Evolutionary conservation across 345 rosid species (phyloP).

Genomic region (Luvunga scandens): DNA sequence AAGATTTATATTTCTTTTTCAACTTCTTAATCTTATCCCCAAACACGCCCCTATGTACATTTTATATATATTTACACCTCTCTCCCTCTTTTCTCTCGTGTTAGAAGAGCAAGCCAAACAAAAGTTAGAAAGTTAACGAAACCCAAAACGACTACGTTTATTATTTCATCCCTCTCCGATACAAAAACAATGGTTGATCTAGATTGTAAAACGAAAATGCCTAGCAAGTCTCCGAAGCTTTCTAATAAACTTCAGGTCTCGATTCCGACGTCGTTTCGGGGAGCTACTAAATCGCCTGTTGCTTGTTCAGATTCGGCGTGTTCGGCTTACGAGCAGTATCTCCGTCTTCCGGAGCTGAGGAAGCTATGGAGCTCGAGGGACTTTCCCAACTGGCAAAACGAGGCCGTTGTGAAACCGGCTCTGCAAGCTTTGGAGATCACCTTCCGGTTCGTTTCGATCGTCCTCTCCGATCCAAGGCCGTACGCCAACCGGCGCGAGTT

Average conservation of each 20-base stretch:
- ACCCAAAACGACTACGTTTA: not conserved
- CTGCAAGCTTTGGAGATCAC: conserved; percentile 83
- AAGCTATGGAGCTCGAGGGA: conserved; percentile 43
- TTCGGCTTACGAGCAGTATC: conserved; percentile 71
- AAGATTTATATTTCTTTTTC: not conserved
- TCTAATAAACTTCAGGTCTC: conserved; percentile 45
- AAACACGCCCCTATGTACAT: not conserved
- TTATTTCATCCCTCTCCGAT: not conserved
- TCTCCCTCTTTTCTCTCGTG: not conserved
- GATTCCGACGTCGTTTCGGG: conserved; percentile 30
- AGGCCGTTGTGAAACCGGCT: conserved; percentile 63
- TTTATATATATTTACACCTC: not conserved
- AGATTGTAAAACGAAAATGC: conserved; percentile 46
- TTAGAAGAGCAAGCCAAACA: not conserved
- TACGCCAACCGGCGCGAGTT: conserved; percentile 69
- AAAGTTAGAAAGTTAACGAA: not conserved
- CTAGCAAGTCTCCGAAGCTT: conserved; percentile 42
- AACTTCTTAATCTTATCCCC: not conserved
- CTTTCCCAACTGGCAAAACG: conserved; percentile 66
- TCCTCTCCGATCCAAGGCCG: conserved; percentile 68
- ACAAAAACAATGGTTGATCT: conserved; percentile 56
- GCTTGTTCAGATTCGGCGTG: conserved; percentile 50
- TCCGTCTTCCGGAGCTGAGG: conserved; percentile 69
- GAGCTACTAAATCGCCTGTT: conserved; percentile 32
- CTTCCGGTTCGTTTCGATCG: conserved; percentile 71